Percentiles rank a stretch among this genome's conserved stretches.
Conservation (phyloP, 106 monocot genomes). For the Dioscorea alata region DNA sequence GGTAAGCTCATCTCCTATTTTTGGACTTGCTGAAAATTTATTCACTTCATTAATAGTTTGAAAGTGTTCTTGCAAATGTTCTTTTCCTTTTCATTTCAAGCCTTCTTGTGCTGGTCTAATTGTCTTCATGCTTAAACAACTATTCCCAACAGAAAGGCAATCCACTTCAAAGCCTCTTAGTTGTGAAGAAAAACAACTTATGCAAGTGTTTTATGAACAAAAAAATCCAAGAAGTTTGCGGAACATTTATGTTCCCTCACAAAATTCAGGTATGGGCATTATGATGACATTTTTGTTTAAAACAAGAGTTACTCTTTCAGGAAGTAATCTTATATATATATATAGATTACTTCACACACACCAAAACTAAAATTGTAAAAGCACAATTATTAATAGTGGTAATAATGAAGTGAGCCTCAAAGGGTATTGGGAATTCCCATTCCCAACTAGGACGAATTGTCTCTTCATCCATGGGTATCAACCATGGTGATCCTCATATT, state of each 20-base stretch:
- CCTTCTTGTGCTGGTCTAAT: neutral
- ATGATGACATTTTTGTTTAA: no score
- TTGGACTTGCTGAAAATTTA: no score
- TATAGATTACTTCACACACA: no score
- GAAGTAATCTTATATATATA: neutral
- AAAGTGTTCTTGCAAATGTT: neutral
- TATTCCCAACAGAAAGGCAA: conserved; percentile 28
- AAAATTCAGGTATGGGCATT: conserved; percentile 75
- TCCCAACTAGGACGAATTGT: no score
- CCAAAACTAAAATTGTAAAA: no score
- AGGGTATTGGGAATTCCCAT: no score
- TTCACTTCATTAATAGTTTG: no score
- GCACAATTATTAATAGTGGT: no score
- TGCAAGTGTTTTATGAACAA: conserved; percentile 91
- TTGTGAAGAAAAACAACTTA: conserved; percentile 73
- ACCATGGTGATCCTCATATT: no score
- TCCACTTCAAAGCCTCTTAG: conserved; percentile 61
- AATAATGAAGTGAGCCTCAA: no score
- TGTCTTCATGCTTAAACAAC: neutral
- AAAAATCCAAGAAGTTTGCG: conserved; percentile 99
- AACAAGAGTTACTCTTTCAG: neutral
- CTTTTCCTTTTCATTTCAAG: neutral
- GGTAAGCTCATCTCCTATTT: conserved; percentile 20
- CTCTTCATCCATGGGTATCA: no score
- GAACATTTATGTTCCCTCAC: conserved; percentile 85